A percentile compares a stretch with the other conserved stretches of the same genome.
Evolutionary conservation across 768 basidiomycete species (phyloP).

Genomic region (Tricholoma terreum): DNA sequence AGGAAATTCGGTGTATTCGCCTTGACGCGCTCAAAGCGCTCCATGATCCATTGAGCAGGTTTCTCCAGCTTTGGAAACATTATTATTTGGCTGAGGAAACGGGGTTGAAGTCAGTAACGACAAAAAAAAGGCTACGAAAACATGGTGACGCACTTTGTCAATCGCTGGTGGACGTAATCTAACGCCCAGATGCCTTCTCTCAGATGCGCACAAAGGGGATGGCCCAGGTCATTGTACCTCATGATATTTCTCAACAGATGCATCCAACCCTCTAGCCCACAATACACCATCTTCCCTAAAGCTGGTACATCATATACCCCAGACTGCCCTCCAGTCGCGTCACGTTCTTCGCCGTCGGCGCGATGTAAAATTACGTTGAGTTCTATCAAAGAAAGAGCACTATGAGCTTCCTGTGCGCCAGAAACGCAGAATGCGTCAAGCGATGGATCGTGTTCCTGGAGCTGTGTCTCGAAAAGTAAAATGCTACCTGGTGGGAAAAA

Average conservation of each 20-base stretch:
- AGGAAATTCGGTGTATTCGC: slow-evolving; percentile 76
- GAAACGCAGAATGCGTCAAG: slow-evolving; percentile 74
- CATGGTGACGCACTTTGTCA: slow-evolving; percentile 60
- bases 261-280: slow-evolving; percentile 99
- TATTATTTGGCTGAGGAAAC: slow-evolving; percentile 47
- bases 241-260: slow-evolving; percentile 79
- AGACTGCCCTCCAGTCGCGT: slow-evolving; percentile 77
- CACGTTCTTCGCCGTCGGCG: slow-evolving; percentile 87
- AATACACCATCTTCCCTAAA: slow-evolving; percentile 76
- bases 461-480: slow-evolving; percentile 87
- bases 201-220: slow-evolving; percentile 84
- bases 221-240: slow-evolving; percentile 89
- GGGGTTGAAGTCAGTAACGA: slow-evolving; percentile 1
- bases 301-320: slow-evolving; percentile 83
- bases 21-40: slow-evolving; percentile 84
- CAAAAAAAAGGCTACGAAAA: slow-evolving; percentile 2
- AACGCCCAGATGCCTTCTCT: slow-evolving; percentile 90
- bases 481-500: slow-evolving; percentile 94
- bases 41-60: slow-evolving; percentile 81
- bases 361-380: slow-evolving; percentile 87
- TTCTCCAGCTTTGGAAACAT: slow-evolving; percentile 64
- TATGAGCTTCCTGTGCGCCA: slow-evolving; percentile 72
- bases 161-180: slow-evolving; percentile 75
- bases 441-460: slow-evolving; percentile 65
- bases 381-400: slow-evolving; percentile 75